A percentile compares a stretch with the other conserved stretches of the same genome.
phyloP scores from a whole-genome alignment of 2,329 filamentous ascomycete genomes.

The Nigrospora osmanthi region DNA sequence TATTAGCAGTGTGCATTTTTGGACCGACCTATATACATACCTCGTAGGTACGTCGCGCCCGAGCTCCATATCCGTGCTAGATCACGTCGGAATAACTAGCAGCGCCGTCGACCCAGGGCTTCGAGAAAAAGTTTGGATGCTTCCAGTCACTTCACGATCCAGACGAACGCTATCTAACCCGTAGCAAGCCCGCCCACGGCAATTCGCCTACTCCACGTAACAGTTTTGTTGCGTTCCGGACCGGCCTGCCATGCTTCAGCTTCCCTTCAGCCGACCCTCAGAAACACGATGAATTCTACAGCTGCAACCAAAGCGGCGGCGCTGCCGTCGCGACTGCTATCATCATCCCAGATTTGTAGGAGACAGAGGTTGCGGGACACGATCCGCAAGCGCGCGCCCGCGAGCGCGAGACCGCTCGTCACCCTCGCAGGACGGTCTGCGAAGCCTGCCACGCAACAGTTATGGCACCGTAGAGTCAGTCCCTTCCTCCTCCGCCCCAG shows the following conservation, averaged over 20 bases:
- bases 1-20: too few relatives aligned
- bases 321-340: conserved; percentile 36
- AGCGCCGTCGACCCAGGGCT: background rate
- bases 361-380: conserved; percentile 30
- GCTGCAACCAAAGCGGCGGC: conserved; percentile 32
- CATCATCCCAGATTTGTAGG: conserved; percentile 31
- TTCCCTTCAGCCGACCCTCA: background rate
- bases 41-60: background rate
- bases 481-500: too few relatives aligned
- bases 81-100: background rate
- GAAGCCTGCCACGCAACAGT: background rate
- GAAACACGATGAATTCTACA: conserved; percentile 37
- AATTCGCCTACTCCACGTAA: too few relatives aligned
- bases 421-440: conserved; percentile 12
- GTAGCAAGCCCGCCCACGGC: background rate
- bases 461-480: too few relatives aligned
- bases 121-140: conserved; percentile 5
- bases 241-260: too few relatives aligned
- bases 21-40: too few relatives aligned
- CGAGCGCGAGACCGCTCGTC: conserved; percentile 9
- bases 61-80: background rate
- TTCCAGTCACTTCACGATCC: conserved; percentile 6
- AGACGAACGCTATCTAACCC: too few relatives aligned
- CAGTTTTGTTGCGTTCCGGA: too few relatives aligned
- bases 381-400: conserved; percentile 25